These are phyloP conservation scores for Thymus quinquecostatus DNA, from an alignment of 257 asterid genomes.

Conservation along the genomic window DNA sequence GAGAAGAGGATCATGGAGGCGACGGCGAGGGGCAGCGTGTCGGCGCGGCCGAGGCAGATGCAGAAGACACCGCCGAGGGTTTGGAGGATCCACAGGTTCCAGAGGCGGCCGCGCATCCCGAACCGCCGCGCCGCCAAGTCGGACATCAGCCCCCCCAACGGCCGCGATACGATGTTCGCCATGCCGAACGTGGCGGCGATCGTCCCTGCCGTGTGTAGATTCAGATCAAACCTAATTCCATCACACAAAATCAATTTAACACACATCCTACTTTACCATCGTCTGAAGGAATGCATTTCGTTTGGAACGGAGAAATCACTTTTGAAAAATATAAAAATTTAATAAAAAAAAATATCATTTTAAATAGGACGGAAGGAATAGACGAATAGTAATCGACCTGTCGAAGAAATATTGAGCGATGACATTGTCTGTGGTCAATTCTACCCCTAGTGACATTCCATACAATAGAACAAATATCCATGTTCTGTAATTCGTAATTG, in stretches of 20 bases:
- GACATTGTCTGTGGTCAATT: conserved; percentile 58
- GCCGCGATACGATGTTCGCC: conserved; percentile 60
- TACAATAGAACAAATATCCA: conserved; percentile 64
- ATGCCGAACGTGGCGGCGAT: conserved; percentile 65
- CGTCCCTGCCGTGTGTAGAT: conserved; percentile 62
- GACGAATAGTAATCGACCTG: too few relatives aligned
- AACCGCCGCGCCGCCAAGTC: conserved; percentile 49
- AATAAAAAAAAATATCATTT: too few relatives aligned
- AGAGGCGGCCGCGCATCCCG: conserved; percentile 67
- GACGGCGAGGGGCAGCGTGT: conserved; percentile 44
- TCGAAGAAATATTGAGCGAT: conserved; percentile 61
- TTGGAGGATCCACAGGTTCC: conserved; percentile 67
- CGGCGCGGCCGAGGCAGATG: conserved; percentile 48
- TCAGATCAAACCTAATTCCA: conserved; percentile 41
- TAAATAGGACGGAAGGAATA: too few relatives aligned
- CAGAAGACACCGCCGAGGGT: conserved; percentile 63
- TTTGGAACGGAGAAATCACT: too few relatives aligned
- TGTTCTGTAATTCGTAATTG: conserved; percentile 55
- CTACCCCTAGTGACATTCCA: conserved; percentile 64
- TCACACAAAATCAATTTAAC: too few relatives aligned
- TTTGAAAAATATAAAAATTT: too few relatives aligned
- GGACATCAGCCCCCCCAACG: conserved; percentile 56
- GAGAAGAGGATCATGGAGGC: conserved; percentile 58
- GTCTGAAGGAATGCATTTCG: too few relatives aligned
- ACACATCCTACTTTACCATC: too few relatives aligned